These are phyloP conservation scores for Backusella parvicylindrica DNA, from an alignment of 192 early-diverging fungal species.

Conservation along the genomic window DNA sequence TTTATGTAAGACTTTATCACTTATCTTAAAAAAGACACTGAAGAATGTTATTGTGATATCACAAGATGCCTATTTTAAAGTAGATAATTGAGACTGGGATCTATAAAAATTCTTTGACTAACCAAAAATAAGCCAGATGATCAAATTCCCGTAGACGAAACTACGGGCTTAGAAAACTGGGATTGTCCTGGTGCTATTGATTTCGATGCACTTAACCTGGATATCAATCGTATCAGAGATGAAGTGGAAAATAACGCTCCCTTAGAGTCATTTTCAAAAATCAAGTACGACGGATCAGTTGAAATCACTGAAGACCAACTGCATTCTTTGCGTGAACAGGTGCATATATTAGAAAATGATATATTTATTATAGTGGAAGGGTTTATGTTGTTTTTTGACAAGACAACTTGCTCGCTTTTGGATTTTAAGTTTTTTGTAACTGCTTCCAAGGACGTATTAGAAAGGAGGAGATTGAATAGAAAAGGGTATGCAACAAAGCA, in stretches of 20 bases:
- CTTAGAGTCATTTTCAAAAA: neutral
- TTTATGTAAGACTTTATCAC: conserved; percentile 43
- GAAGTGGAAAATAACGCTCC: neutral
- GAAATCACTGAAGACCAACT: neutral
- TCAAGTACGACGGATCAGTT: neutral
- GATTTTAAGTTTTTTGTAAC: conserved; percentile 60
- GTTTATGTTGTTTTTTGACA: conserved; percentile 69
- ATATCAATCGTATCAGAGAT: conserved; percentile 32
- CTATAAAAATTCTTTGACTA: neutral
- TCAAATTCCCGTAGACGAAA: conserved; percentile 60
- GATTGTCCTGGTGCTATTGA: conserved; percentile 73
- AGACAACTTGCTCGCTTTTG: conserved; percentile 35
- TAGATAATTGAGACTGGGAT: neutral
- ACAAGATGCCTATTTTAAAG: conserved; percentile 75
- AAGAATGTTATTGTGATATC: conserved; percentile 60
- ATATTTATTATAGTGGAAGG: conserved; percentile 68
- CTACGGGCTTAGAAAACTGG: conserved; percentile 64
- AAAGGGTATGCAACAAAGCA: conserved; percentile 68
- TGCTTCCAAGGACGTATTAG: conserved; percentile 57
- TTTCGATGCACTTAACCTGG: conserved; percentile 30
- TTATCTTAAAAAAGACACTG: conserved; percentile 52
- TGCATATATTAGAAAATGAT: conserved; percentile 18
- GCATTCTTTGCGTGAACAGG: neutral
- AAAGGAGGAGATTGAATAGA: conserved; percentile 62
- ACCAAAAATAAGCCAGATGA: conserved; percentile 38